These are phyloP conservation scores for Ascochyta pisi DNA, from an alignment of 2,329 filamentous ascomycete genomes.

Conservation along the genomic window DNA sequence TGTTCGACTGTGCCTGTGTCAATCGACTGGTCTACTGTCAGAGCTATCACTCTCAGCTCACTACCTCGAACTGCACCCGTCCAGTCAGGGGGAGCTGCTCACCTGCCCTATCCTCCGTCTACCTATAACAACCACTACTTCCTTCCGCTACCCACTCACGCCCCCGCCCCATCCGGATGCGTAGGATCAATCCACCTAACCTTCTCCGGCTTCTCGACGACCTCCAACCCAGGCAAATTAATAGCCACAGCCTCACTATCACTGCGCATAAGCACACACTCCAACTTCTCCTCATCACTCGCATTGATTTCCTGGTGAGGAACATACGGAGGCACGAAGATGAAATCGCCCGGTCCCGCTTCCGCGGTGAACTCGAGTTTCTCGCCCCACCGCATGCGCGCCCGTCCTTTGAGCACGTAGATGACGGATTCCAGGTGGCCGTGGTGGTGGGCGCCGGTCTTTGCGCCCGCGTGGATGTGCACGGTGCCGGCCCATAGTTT, in stretches of 20 bases:
- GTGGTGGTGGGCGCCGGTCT: constrained; percentile 17
- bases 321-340: constrained; percentile 19
- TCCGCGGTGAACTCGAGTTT: constrained; percentile 15
- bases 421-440: constrained; percentile 14
- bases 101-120: background rate
- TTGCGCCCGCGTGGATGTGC: constrained; percentile 19
- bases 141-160: background rate
- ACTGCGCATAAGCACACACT: constrained; percentile 19
- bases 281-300: constrained; percentile 15
- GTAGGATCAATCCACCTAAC: constrained; percentile 19
- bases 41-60: background rate
- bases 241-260: constrained; percentile 18
- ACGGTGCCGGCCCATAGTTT: constrained; percentile 17
- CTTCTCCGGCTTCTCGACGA: constrained; percentile 6
- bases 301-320: constrained; percentile 22
- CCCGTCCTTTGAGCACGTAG: constrained; percentile 15
- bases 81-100: background rate
- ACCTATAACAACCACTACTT: background rate
- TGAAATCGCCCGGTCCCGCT: constrained; percentile 16
- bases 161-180: constrained; percentile 15
- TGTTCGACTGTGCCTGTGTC: background rate
- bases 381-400: constrained; percentile 20
- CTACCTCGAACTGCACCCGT: background rate
- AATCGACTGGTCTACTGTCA: no score
- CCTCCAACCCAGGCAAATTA: constrained; percentile 9